Evolutionary conservation across 2,329 filamentous ascomycete species (phyloP).

Genomic region (Fusarium humuli): DNA sequence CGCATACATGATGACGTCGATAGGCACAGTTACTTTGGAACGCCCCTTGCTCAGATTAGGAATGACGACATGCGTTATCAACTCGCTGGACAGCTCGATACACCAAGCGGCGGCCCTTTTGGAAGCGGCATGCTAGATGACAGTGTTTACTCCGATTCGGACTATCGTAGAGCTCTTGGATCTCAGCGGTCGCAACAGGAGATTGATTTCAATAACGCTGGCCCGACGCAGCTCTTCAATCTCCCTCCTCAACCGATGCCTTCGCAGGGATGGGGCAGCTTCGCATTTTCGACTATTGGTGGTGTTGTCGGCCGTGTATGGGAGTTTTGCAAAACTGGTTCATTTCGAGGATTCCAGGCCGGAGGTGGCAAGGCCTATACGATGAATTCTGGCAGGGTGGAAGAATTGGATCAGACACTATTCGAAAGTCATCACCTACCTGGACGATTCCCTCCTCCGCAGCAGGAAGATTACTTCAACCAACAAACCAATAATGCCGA

Average conservation of each 20-base stretch:
- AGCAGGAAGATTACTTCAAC: constrained; percentile 45
- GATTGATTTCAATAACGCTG: constrained; percentile 50
- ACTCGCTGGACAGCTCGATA: constrained; percentile 66
- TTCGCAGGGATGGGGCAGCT: constrained; percentile 64
- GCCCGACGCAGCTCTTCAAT: constrained; percentile 51
- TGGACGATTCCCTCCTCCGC: constrained; percentile 48
- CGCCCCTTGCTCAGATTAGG: constrained; percentile 31
- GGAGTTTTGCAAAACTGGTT: constrained; percentile 80
- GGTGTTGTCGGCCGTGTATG: constrained; percentile 82
- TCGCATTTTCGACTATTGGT: constrained; percentile 72
- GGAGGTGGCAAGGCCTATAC: constrained; percentile 82
- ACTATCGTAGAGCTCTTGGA: constrained; percentile 66
- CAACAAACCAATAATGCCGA: constrained; percentile 33
- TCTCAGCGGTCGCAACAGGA: constrained; percentile 57
- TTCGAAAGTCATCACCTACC: constrained; percentile 45
- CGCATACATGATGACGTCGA: constrained; percentile 35
- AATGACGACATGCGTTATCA: constrained; percentile 55
- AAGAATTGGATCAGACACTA: constrained; percentile 37
- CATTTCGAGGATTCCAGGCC: constrained; percentile 87
- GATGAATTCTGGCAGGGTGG: constrained; percentile 52
- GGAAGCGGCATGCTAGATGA: constrained; percentile 59
- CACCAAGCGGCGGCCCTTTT: constrained; percentile 53
- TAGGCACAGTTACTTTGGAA: constrained; percentile 40
- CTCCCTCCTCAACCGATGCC: constrained; percentile 48
- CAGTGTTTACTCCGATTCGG: constrained; percentile 67